These are phyloP conservation scores for Plasmodium gaboni DNA, from an alignment of 169 alveolate species.

Conservation along the genomic window DNA sequence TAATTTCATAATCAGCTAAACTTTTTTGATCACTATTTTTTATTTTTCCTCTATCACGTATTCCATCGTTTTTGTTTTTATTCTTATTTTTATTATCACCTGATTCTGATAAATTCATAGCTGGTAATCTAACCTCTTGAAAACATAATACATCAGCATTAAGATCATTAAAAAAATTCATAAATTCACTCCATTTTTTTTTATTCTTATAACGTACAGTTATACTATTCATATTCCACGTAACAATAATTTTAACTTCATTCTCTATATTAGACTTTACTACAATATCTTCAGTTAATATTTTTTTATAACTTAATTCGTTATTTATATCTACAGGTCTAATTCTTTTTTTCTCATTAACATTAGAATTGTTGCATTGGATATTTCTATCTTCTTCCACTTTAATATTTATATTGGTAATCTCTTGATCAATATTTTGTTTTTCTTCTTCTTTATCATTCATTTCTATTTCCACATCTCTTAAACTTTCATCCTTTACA, in stretches of 20 bases:
- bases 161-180: slow-evolving; percentile 28
- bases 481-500: too few relatives aligned
- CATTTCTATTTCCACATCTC: too few relatives aligned
- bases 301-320: background rate
- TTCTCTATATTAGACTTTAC: background rate
- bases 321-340: background rate
- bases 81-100: background rate
- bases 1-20: slow-evolving; percentile 34
- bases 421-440: too few relatives aligned
- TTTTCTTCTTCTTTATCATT: too few relatives aligned
- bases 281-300: background rate
- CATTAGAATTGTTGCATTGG: background rate
- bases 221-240: slow-evolving; percentile 74
- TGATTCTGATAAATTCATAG: background rate
- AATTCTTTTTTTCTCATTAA: background rate
- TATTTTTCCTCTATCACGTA: slow-evolving; percentile 34
- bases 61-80: slow-evolving; percentile 11
- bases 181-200: slow-evolving; percentile 47
- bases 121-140: slow-evolving; percentile 69
- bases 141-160: slow-evolving; percentile 68
- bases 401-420: too few relatives aligned
- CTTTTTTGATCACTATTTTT: slow-evolving; percentile 69
- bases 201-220: slow-evolving; percentile 61
- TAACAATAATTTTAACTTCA: slow-evolving; percentile 26
- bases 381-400: background rate